Evolutionary conservation across 2,329 filamentous ascomycete species (phyloP), one percentile per base, ranked within the genome.

Genomic region (Colletotrichum sp.): DNA sequence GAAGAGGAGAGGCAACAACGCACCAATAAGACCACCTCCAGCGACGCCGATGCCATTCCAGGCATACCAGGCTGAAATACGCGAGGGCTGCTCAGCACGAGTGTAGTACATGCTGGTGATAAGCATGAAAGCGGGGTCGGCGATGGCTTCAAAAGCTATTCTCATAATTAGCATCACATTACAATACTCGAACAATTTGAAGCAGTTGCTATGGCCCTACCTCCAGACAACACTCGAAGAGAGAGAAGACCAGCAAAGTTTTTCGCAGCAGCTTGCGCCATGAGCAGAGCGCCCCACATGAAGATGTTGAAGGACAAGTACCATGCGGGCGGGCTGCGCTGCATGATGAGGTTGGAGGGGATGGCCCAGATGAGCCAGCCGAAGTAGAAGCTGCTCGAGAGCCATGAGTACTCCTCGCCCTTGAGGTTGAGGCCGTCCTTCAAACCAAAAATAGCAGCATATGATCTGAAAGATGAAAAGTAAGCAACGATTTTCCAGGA

Each of bases 71-170:
- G 90, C 83, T 2, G 90, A 90, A 66, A 92, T 91, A 1, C 92
- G 86, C 4, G 90, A 85, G 0, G 92, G 91, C 79, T 94, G 92
- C 79, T 94, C 90, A 5, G 87, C 85, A 12, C 91, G 86, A 2
- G 91, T 93, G 78, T 93, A 88, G 89, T 91, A 94, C 91, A 93
- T 93, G 6, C 88, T 88, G 0, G 92, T 93, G 44, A 93, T 91
- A 3, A 94, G 82, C 86, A 93, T 92, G 76, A 93, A 92, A 1
- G 84, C 84, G 3, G 85, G 85, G 57, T 85, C 84, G 4, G 84
- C 85, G 39, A 85, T 85, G 5, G 92, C 90, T 80, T 94, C 92
- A 76, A 93, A 93, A 26, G 92, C 90, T 49, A 49, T 10, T 49
- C 18, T 49, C 18, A 13, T n/a, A 12, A n/a, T 49, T 7, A 49